Base-by-base conservation (phyloP, 176 grass and related monocot species). In the Cocos nucifera region DNA sequence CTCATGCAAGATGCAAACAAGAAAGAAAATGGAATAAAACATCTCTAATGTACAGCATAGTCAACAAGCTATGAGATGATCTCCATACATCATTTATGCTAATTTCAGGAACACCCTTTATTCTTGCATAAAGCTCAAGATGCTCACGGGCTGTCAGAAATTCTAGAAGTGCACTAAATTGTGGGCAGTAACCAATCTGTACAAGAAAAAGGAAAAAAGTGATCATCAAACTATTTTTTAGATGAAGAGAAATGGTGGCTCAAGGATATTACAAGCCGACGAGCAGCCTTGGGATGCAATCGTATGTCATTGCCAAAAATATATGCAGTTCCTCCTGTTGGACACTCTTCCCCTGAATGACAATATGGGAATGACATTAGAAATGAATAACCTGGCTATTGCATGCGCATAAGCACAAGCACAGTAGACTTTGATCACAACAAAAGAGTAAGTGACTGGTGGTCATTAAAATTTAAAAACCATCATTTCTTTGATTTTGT, bases 121-220 rank as follows among this genome's bases (percentile, higher is more conserved):
- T 75, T 75, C 72, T 73, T 26, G 72, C 78, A 70, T 81, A 81
- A 22, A 81, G 59, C 29, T 81, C 71, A 70, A 81, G 78, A 81
- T 81, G 78, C 51, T 81, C 78, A 26, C 78, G 70, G n/a, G 62
- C 65, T 28, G 78, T 81, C 62, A 81, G 69, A 63, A 64, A 75
- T 51, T 81, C 78, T 39, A 81, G 57, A 70, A 81, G 78, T 22
- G 78, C 78, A 75, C 75, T 72, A 70, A 81, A 81, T 23, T 81
- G 78, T 57, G 78, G 78, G 59, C 78, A 81, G 63, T 81, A 81
- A 51, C 78, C 78, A 59, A 81, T 81, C 78, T 81, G 71, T 21
- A 14, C 35, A 44, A 4, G 10, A 44, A 44, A 75, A 69, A 54
- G 30, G 53, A 54, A 26, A 79, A 66, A 25, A 66, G 53, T 21